phyloP scores from a whole-genome alignment of 495 filamentous ascomycete genomes.

The Neurospora sp. region DNA sequence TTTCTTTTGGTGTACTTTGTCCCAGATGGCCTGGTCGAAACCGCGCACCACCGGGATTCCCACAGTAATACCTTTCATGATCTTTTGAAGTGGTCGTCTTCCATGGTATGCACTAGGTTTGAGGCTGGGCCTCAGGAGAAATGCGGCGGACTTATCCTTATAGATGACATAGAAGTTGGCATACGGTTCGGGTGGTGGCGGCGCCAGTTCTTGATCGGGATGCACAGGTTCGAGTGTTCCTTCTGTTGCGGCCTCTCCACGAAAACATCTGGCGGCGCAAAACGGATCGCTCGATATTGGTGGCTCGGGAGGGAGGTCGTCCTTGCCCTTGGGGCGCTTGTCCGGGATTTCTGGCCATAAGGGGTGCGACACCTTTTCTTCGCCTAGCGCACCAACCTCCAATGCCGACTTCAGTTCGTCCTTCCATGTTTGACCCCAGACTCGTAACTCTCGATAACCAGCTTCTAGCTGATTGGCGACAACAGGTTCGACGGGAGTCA shows the following conservation, averaged over 20 bases:
- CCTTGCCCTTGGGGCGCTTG: constrained; percentile 29
- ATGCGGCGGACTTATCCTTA: constrained; percentile 62
- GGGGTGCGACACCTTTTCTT: constrained; percentile 76
- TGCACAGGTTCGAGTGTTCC: constrained; percentile 35
- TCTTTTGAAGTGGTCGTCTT: constrained; percentile 67
- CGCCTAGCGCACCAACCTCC: constrained; percentile 80
- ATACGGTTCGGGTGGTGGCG: constrained; percentile 33
- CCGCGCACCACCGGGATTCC: constrained; percentile 82
- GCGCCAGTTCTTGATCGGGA: constrained; percentile 25
- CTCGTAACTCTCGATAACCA: constrained; percentile 75
- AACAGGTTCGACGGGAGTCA: constrained; percentile 78
- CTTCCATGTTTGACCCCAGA: constrained; percentile 87
- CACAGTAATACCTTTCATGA: constrained; percentile 71
- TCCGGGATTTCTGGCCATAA: constrained; percentile 58
- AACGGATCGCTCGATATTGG: constrained; percentile 43
- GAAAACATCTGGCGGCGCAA: constrained; percentile 44
- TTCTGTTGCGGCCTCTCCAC: constrained; percentile 44
- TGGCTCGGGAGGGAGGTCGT: constrained; percentile 28
- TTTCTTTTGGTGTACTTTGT: constrained; percentile 51
- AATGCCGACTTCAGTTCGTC: constrained; percentile 88
- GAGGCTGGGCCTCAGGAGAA: constrained; percentile 68
- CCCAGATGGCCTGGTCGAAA: constrained; percentile 70
- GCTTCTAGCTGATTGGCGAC: constrained; percentile 87
- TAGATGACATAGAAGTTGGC: constrained; percentile 71
- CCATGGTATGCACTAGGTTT: constrained; percentile 74